A percentile compares a stretch with the other conserved stretches of the same genome.
Evolutionary conservation across 2,329 filamentous ascomycete species (phyloP).

Genomic region (Hypoxylon sp.): DNA sequence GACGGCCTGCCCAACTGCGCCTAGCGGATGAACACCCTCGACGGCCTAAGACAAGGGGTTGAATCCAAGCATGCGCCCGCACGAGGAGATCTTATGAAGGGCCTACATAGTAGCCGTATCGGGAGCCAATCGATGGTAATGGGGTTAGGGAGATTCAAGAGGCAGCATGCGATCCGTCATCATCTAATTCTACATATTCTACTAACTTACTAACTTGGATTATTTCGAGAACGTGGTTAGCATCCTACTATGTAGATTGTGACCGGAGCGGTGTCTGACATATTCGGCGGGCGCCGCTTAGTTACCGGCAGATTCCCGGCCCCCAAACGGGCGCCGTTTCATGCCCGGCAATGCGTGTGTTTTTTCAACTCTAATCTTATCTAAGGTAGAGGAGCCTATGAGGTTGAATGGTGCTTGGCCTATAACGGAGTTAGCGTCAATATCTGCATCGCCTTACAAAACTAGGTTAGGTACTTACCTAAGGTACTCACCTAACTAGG

Average conservation of each 20-base stretch:
- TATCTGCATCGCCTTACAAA: slow-evolving; percentile 15
- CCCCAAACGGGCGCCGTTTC: background rate
- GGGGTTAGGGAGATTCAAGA: background rate
- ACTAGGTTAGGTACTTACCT: too few species aligned
- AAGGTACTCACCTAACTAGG: too few species aligned
- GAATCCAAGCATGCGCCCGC: background rate
- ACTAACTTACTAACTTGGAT: too few species aligned
- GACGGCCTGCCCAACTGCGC: background rate
- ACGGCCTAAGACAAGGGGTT: slow-evolving; percentile 2
- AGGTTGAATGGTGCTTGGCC: background rate
- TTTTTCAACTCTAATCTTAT: background rate
- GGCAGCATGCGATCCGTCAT: background rate
- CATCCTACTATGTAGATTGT: background rate
- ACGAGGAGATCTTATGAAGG: background rate
- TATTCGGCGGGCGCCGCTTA: slow-evolving; percentile 5
- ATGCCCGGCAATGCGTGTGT: background rate
- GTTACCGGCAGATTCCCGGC: background rate
- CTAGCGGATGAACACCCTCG: slow-evolving; percentile 24
- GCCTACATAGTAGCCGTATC: background rate
- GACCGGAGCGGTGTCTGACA: background rate
- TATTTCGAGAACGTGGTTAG: background rate
- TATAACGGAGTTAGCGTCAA: slow-evolving; percentile 5
- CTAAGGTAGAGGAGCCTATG: background rate
- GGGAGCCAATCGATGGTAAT: background rate
- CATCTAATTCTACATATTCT: background rate